These are phyloP conservation scores for Komagataea norvegica DNA, from an alignment of 1,139 yeast species.

Conservation along the genomic window DNA sequence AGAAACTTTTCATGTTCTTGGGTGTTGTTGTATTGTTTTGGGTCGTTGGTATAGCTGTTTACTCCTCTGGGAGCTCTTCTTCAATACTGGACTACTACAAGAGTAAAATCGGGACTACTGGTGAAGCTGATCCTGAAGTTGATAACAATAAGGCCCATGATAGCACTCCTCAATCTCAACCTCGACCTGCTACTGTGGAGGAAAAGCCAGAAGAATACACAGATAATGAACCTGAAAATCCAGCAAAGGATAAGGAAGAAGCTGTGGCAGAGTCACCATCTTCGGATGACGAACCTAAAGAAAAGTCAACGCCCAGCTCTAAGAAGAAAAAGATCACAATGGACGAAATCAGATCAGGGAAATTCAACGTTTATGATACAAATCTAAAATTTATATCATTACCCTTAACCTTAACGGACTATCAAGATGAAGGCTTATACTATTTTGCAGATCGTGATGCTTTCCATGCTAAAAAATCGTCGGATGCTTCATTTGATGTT, in stretches of 20 bases:
- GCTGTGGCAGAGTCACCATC: background rate
- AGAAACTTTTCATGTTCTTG: conserved; percentile 13
- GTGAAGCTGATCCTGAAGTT: conserved; percentile 7
- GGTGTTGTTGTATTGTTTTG: conserved; percentile 12
- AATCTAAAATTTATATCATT: conserved; percentile 31
- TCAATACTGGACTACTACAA: conserved; percentile 21
- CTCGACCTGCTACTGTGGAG: too few species aligned
- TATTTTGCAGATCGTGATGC: conserved; percentile 19
- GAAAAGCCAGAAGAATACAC: background rate
- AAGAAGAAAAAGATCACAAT: conserved; percentile 23
- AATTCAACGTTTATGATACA: conserved; percentile 26
- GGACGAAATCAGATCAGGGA: conserved; percentile 29
- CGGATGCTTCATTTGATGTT: conserved; percentile 33
- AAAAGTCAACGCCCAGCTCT: background rate
- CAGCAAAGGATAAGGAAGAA: background rate
- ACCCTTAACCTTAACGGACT: conserved; percentile 18
- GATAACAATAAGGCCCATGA: conserved; percentile 4
- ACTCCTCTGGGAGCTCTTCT: conserved; percentile 13
- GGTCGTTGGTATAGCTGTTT: conserved; percentile 14
- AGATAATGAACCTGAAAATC: background rate
- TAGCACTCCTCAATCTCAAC: background rate
- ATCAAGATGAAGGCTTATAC: conserved; percentile 32
- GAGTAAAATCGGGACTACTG: conserved; percentile 13
- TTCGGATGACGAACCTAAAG: background rate
- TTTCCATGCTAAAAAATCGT: conserved; percentile 29